phyloP scores from a whole-genome alignment of 257 asterid genomes.

The Rubia yunnanensis region DNA sequence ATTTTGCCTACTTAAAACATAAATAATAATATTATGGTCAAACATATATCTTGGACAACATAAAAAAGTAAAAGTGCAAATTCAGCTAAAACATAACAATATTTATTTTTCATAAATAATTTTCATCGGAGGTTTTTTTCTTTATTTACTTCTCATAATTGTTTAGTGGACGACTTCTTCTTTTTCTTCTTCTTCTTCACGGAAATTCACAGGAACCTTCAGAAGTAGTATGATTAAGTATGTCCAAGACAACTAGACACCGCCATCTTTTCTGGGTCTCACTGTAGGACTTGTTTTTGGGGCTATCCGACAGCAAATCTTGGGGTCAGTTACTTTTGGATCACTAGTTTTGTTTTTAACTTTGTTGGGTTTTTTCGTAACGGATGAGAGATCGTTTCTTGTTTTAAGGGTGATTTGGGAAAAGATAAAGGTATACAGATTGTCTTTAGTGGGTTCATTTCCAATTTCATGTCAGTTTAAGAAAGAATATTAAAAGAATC shows the following conservation, averaged over 20 bases:
- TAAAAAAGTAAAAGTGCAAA: no score
- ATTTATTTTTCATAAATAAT: neutral
- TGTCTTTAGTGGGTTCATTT: neutral
- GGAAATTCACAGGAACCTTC: neutral
- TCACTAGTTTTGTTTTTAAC: neutral
- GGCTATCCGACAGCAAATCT: neutral
- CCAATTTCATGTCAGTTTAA: neutral
- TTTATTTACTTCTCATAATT: neutral
- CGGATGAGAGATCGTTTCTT: neutral
- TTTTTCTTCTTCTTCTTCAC: no score
- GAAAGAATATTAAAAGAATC: neutral
- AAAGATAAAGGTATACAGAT: no score
- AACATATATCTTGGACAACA: no score
- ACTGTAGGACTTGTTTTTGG: neutral
- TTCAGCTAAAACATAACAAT: no score
- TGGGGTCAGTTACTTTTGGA: neutral
- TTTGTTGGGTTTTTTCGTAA: neutral
- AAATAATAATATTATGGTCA: no score
- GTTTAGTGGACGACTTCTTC: neutral
- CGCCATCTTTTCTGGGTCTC: neutral
- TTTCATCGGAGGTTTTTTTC: neutral
- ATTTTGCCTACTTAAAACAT: no score
- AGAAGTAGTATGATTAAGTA: neutral
- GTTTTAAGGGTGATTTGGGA: neutral
- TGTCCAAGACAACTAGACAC: neutral